Evolutionary conservation across 2,329 filamentous ascomycete species (phyloP).

Genomic region (Fusarium dlaminii): DNA sequence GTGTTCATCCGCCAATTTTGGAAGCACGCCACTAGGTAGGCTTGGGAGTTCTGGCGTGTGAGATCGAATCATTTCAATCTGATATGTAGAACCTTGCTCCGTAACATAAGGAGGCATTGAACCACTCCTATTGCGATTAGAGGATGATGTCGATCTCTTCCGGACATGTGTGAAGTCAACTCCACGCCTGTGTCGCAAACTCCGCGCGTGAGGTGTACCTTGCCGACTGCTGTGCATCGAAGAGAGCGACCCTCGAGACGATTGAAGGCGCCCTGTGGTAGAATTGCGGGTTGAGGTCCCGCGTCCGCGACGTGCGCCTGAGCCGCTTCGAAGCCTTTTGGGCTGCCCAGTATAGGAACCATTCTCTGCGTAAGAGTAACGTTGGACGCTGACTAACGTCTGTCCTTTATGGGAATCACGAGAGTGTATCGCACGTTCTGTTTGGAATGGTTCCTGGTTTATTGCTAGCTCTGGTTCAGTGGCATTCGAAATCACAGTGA

Average conservation of each 20-base stretch:
- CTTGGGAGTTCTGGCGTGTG: conserved; percentile 45
- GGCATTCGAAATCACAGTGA: conserved; percentile 72
- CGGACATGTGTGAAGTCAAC: conserved; percentile 65
- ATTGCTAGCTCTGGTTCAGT: conserved; percentile 56
- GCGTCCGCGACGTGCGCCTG: conserved; percentile 45
- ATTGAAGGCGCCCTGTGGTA: conserved; percentile 45
- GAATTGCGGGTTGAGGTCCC: conserved; percentile 44
- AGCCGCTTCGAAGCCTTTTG: conserved; percentile 50
- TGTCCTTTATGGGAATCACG: conserved; percentile 63
- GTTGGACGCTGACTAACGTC: conserved; percentile 75
- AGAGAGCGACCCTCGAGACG: conserved; percentile 55
- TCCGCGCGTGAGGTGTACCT: conserved; percentile 53
- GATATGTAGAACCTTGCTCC: conserved; percentile 32
- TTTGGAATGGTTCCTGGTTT: conserved; percentile 87
- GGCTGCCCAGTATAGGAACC: conserved; percentile 41
- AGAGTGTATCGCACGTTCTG: conserved; percentile 63
- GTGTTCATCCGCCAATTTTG: conserved; percentile 34
- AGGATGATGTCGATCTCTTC: conserved; percentile 50
- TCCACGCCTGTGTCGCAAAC: conserved; percentile 60
- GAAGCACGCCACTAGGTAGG: conserved; percentile 38
- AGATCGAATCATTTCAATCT: conserved; percentile 37
- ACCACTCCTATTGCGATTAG: conserved; percentile 34
- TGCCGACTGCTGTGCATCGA: conserved; percentile 61
- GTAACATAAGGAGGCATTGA: conserved; percentile 30
- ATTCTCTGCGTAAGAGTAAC: conserved; percentile 51